Evolutionary conservation across 352 stramenopile genomes (phyloP), one percentile per base, ranked within the genome.

Genomic region (Plasmopara muralis): DNA sequence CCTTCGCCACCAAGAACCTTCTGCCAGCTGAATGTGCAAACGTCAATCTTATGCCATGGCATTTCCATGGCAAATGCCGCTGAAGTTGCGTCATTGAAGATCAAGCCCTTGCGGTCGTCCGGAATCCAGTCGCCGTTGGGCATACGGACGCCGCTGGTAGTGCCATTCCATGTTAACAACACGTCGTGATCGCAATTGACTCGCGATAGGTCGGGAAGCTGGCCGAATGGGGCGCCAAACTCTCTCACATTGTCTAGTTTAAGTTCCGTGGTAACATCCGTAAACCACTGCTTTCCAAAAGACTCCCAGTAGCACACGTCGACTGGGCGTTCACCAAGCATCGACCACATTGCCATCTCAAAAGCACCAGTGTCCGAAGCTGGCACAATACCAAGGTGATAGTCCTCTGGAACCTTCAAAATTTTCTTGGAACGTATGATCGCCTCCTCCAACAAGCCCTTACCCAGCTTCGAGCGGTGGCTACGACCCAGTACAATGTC

Each of bases 301-400:
- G 87, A 95, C 70, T 99, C 95, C 95, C 95, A 98, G 77, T 98
- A 95, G 67, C 83, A 96, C 25, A 95, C 72, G 62, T 97, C 89
- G 43, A 98, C 89, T 6, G 93, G 96, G 0, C 87, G 74, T 30
- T 76, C 72, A 31, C 97, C 97, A 16, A 99, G 82, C 77, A 99
- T 95, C 62, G 86, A 98, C 97, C 97, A 99, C 97, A 99, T 99
- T 42, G 96, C 97, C 97, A 99, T 99, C 75, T 99, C 97, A 63
- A 98, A 99, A 12, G 97, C 97, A 28, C 97, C 97, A 25, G 97
- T 99, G 71, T 99, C 97, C 7, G 93, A 98, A 38, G 95, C 97
- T 34, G 97, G 96, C 35, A 99, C 96, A 55, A 99, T 98, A 41
- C 95, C 95, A 10, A 98, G 66, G 18, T 89, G 75, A 72, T 98